These are phyloP conservation scores for Crithidia mellificae DNA, from an alignment of 208 protist genomes.

Conservation along the genomic window DNA sequence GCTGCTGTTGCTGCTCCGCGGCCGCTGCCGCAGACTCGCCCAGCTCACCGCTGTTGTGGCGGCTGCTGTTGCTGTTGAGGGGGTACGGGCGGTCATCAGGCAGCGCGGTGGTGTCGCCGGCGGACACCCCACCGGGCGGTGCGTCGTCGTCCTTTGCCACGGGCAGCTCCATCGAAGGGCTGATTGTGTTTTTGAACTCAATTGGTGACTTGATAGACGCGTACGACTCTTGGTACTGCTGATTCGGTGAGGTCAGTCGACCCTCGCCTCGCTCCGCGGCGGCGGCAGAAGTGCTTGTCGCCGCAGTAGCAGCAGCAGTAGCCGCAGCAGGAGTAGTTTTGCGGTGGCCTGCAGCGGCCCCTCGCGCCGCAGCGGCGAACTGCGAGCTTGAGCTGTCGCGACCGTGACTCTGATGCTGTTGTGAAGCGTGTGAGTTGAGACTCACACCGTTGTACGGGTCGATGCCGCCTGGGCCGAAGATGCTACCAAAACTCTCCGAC, in stretches of 20 bases:
- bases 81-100: neutral
- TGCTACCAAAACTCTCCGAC: constrained; percentile 45
- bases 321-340: neutral
- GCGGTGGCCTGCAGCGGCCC: constrained; percentile 1
- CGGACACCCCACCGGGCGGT: neutral
- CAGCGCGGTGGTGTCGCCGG: constrained; percentile 3
- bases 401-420: neutral
- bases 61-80: neutral
- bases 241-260: neutral
- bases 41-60: neutral
- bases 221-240: constrained; percentile 2
- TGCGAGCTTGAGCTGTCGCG: constrained; percentile 16
- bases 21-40: neutral
- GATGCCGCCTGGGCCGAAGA: constrained; percentile 44
- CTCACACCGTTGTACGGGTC: constrained; percentile 45
- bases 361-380: neutral
- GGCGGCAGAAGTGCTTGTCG: neutral
- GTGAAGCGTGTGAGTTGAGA: constrained; percentile 17
- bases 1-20: neutral
- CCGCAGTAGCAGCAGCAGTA: too few relatives aligned
- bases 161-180: constrained; percentile 8
- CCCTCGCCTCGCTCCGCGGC: neutral
- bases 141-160: neutral
- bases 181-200: constrained; percentile 14
- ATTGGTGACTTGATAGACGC: constrained; percentile 13